phyloP scores from a whole-genome alignment of 805 yeast genomes.

The Saturnispora sanitii region DNA sequence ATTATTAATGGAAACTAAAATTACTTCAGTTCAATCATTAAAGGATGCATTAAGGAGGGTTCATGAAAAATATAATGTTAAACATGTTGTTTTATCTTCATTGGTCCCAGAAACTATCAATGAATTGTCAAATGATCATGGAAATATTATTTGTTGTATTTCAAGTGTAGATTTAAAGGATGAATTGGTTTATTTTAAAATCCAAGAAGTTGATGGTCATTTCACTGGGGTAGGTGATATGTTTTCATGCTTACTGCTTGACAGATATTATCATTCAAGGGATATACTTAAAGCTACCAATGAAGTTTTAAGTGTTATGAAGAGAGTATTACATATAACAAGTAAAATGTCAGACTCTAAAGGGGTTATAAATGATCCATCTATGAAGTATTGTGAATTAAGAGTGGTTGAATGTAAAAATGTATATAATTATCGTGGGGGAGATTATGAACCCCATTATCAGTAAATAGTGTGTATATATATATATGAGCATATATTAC shows the following conservation, averaged over 20 bases:
- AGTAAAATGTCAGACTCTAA: slow-evolving; percentile 28
- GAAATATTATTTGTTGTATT: slow-evolving; percentile 35
- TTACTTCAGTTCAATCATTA: slow-evolving; percentile 32
- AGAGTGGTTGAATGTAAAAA: slow-evolving; percentile 53
- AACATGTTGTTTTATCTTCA: slow-evolving; percentile 62
- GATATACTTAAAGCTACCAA: slow-evolving; percentile 32
- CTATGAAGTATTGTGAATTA: slow-evolving; percentile 66
- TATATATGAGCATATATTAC: slow-evolving; percentile 13
- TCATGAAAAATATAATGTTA: slow-evolving; percentile 40
- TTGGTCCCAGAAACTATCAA: slow-evolving; percentile 22
- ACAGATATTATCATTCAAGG: slow-evolving; percentile 36
- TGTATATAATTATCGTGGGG: slow-evolving; percentile 13
- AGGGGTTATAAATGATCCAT: slow-evolving; percentile 48
- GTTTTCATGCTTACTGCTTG: slow-evolving; percentile 70
- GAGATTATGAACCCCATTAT: slow-evolving; percentile 2
- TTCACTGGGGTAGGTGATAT: slow-evolving; percentile 95
- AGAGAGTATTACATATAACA: slow-evolving; percentile 40
- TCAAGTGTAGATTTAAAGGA: slow-evolving; percentile 25
- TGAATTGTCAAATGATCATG: slow-evolving; percentile 11
- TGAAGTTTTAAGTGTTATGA: slow-evolving; percentile 50
- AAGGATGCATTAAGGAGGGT: slow-evolving; percentile 37
- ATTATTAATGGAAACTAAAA: slow-evolving; percentile 36
- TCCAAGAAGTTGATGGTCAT: slow-evolving; percentile 63
- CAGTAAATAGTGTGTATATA: not conserved
- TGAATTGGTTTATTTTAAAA: slow-evolving; percentile 30